A percentile compares a stretch with the other conserved stretches of the same genome.
phyloP scores from a whole-genome alignment of 441 rosid genomes.

The Pelargonium myrrhifolium region DNA sequence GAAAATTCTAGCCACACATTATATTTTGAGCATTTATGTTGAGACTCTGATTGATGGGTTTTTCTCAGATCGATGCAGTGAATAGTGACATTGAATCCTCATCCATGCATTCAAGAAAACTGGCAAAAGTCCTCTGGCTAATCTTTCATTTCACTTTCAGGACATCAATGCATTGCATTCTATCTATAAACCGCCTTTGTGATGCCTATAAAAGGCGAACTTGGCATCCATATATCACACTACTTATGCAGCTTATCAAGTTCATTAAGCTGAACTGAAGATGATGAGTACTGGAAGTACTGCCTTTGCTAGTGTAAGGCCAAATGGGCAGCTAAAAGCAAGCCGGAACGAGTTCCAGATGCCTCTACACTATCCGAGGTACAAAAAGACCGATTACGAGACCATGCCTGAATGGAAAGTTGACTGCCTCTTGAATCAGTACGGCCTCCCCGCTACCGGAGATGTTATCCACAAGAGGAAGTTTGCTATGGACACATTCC shows the following conservation, averaged over 20 bases:
- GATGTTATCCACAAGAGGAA: conserved; percentile 44
- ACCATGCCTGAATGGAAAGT: conserved; percentile 55
- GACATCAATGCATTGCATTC: not conserved
- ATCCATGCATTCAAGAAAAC: not conserved
- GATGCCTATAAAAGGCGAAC: conserved; percentile 25
- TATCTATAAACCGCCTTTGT: not conserved
- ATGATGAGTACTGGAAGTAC: conserved; percentile 22
- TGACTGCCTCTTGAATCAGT: conserved; percentile 43
- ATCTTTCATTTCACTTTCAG: not conserved
- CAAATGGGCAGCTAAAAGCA: conserved; percentile 19
- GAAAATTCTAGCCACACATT: not conserved
- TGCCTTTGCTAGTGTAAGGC: conserved; percentile 12
- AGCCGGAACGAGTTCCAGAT: conserved; percentile 33
- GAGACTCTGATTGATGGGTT: not conserved
- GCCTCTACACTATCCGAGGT: conserved; percentile 56
- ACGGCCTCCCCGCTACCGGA: conserved; percentile 41
- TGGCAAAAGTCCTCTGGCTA: not conserved
- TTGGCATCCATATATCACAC: conserved; percentile 9
- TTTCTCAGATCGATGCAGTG: not conserved
- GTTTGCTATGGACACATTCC: conserved; percentile 61
- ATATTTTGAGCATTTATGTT: not conserved
- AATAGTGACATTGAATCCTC: not conserved
- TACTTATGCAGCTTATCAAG: not conserved
- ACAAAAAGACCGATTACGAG: conserved; percentile 36
- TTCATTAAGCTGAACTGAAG: not conserved